A percentile compares a stretch with the other conserved stretches of the same genome.
These are phyloP conservation scores for Erodium texanum DNA, from an alignment of 441 rosid species.

Conservation along the genomic window DNA sequence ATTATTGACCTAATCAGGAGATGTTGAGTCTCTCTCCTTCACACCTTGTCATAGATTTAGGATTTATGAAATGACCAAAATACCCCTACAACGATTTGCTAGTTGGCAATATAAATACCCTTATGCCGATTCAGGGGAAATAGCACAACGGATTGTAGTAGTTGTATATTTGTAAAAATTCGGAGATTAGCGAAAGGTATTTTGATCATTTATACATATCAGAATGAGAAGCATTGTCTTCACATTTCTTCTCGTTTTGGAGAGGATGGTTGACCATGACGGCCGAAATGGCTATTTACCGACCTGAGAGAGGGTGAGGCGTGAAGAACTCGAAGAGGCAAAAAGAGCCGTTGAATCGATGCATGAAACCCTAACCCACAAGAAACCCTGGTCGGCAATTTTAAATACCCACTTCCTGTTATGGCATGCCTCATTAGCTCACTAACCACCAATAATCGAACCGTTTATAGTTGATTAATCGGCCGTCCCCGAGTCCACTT, in stretches of 20 bases:
- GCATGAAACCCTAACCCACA: constrained; percentile 16
- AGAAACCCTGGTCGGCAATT: constrained; percentile 48
- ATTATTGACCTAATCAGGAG: constrained; percentile 37
- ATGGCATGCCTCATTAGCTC: constrained; percentile 4
- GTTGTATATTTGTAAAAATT: too few species aligned
- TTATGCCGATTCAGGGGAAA: too few species aligned
- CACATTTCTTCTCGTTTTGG: too few species aligned
- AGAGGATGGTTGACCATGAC: too few species aligned
- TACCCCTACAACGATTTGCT: too few species aligned
- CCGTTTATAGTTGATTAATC: constrained; percentile 5
- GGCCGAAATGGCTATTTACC: not conserved
- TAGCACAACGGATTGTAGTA: too few species aligned
- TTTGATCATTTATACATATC: too few species aligned
- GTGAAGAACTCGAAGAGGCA: constrained; percentile 36
- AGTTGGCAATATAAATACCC: too few species aligned
- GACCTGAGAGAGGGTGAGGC: constrained; percentile 23
- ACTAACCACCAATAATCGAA: not conserved
- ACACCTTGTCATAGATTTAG: too few species aligned
- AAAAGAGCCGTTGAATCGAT: constrained; percentile 7
- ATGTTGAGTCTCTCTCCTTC: constrained; percentile 12
- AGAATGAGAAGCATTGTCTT: too few species aligned
- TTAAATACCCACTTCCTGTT: not conserved
- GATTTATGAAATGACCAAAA: too few species aligned
- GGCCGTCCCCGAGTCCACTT: constrained; percentile 23
- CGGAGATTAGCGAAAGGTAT: too few species aligned